phyloP scores from a whole-genome alignment of 805 yeast genomes.

The Ogataea ganodermae region DNA sequence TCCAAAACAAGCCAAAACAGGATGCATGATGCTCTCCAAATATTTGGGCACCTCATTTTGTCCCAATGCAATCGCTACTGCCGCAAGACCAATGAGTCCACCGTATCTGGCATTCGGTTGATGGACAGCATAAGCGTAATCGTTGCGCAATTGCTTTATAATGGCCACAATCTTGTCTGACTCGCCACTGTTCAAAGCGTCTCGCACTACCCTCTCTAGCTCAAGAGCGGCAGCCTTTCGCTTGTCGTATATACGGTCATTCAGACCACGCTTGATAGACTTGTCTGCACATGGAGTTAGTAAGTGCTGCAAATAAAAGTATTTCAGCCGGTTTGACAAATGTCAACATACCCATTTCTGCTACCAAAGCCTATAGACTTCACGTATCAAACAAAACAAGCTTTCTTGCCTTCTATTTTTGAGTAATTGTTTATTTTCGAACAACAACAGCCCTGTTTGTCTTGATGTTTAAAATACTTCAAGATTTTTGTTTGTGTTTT shows the following conservation, averaged over 20 bases:
- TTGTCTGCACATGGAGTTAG: conserved; percentile 44
- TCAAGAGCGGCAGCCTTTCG: conserved; percentile 78
- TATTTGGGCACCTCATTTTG: conserved; percentile 78
- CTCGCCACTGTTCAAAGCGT: conserved; percentile 62
- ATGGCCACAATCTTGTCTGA: conserved; percentile 58
- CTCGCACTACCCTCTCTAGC: conserved; percentile 74
- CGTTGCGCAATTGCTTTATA: conserved; percentile 74
- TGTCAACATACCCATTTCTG: conserved; percentile 6
- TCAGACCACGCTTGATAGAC: conserved; percentile 64
- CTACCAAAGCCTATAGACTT: neutral
- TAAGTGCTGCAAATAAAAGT: neutral
- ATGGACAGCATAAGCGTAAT: conserved; percentile 80
- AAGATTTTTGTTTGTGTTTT: neutral
- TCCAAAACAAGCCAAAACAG: conserved; percentile 92
- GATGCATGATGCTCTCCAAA: conserved; percentile 83
- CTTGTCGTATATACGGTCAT: conserved; percentile 75
- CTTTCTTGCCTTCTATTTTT: neutral
- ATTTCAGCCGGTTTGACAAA: too few relatives aligned
- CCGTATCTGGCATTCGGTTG: conserved; percentile 91
- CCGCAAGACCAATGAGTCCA: conserved; percentile 93
- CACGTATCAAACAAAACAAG: neutral
- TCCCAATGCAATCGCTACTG: conserved; percentile 92
- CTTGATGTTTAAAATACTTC: neutral
- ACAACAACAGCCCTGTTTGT: neutral
- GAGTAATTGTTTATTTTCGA: neutral